Percentiles rank a stretch among this genome's conserved stretches.
phyloP scores from a whole-genome alignment of 768 basidiomycete genomes.

The Lentinula guzmanii region DNA sequence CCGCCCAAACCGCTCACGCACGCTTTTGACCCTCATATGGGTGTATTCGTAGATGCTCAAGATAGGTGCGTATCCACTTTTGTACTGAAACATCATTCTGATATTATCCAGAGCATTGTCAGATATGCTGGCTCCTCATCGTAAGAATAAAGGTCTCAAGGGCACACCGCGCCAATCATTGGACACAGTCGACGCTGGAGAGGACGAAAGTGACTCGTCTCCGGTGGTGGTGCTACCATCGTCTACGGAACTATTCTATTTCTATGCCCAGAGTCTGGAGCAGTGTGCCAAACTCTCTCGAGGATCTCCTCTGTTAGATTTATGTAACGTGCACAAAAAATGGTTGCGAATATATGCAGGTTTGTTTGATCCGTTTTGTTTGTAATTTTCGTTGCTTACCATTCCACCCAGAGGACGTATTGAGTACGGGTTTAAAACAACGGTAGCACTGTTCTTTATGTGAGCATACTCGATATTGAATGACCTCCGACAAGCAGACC shows the following conservation, averaged over 20 bases:
- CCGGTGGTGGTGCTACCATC: slow-evolving; percentile 77
- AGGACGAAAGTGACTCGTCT: slow-evolving; percentile 32
- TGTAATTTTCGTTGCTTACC: slow-evolving; percentile 4
- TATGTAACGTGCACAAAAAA: slow-evolving; percentile 81
- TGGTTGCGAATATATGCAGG: slow-evolving; percentile 95
- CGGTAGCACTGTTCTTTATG: slow-evolving; percentile 34
- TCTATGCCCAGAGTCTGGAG: slow-evolving; percentile 92
- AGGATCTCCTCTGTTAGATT: slow-evolving; percentile 75
- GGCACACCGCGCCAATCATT: slow-evolving; percentile 59
- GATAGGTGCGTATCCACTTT: slow-evolving; percentile 60
- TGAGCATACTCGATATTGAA: neutral
- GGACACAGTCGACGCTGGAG: slow-evolving; percentile 43
- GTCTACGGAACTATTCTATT: slow-evolving; percentile 95
- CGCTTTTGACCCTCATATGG: slow-evolving; percentile 91
- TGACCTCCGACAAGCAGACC: neutral
- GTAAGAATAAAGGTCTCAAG: slow-evolving; percentile 35
- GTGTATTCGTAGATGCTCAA: slow-evolving; percentile 92
- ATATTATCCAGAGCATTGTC: slow-evolving; percentile 58
- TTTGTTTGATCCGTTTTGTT: slow-evolving; percentile 21
- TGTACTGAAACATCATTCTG: neutral
- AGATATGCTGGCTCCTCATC: slow-evolving; percentile 86
- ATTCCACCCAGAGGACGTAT: slow-evolving; percentile 68
- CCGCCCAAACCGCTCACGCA: slow-evolving; percentile 71
- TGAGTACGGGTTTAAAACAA: slow-evolving; percentile 61
- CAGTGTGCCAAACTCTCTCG: slow-evolving; percentile 90